These are phyloP conservation scores for Penicillium angulare DNA, from an alignment of 495 filamentous ascomycete genomes.

Conservation along the genomic window DNA sequence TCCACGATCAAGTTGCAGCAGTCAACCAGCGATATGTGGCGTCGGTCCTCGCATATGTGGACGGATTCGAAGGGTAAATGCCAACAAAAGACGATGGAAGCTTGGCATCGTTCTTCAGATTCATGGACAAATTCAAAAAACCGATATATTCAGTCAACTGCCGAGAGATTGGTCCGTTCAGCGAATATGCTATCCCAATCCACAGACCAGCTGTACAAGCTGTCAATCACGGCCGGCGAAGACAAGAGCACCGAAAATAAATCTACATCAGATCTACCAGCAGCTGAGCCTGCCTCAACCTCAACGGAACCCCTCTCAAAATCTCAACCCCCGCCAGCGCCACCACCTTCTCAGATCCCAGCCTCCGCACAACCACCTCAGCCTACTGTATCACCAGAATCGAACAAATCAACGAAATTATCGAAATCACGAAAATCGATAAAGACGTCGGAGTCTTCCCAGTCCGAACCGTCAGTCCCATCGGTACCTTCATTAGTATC, in stretches of 20 bases:
- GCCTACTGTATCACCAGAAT: too few species aligned
- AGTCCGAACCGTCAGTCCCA: too few species aligned
- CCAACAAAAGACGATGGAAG: conserved; percentile 9
- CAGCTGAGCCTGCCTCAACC: background rate
- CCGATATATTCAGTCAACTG: conserved; percentile 9
- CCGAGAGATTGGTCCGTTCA: conserved; percentile 3
- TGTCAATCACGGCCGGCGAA: background rate
- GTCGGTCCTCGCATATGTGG: conserved; percentile 8
- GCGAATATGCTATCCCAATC: conserved; percentile 5
- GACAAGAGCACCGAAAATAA: background rate
- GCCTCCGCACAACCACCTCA: too few species aligned
- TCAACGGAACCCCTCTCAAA: background rate
- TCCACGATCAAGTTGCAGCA: conserved; percentile 8
- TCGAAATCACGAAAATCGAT: too few species aligned
- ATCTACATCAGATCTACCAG: too few species aligned
- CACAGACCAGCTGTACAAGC: background rate
- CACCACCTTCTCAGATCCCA: too few species aligned
- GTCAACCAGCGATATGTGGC: conserved; percentile 11
- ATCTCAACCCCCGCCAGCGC: background rate
- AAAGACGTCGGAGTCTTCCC: too few species aligned
- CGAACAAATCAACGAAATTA: too few species aligned
- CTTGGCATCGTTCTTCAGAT: conserved; percentile 8
- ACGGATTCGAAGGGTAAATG: conserved; percentile 9
- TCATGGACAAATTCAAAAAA: conserved; percentile 4
- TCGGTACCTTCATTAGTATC: background rate